Evolutionary conservation across 1,139 yeast genomes (phyloP), one percentile per base, ranked within the genome.

Genomic region (Hyphopichia buzzinii): DNA sequence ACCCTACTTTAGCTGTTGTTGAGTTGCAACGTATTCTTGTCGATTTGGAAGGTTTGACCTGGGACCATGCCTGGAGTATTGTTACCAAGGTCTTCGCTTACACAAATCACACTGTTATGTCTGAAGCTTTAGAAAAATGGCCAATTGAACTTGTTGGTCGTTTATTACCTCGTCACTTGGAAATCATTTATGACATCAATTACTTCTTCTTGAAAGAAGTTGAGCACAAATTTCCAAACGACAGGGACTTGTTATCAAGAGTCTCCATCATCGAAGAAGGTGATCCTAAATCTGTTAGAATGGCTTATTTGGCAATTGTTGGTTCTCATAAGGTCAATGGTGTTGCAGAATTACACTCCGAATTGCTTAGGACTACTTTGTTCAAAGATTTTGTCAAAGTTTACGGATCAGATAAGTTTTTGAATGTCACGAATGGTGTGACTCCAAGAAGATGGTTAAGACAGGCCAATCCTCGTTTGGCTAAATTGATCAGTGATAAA

Each of bases 401-500:
- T 31, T 88, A 78, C 50, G 97, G 97, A 30, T 57, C 74, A 24
- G 87, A 85, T 46, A 86, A 85, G 63, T 89, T 89, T 61, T 85
- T 87, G 41, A 89, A 89, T 54, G 96, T 89, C 41, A 89, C 97
- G 36, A 90, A 90, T 60, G 97, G 97, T 66, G 81, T 89, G 54
- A 90, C 97, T 4, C 97, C 97, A 49, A 81, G 97, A 71, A 82
- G 97, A 67, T 89, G 97, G 97, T 75, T 89, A 58, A 81, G 81
- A 59, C 96, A 89, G 66, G 96, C 96, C 34, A 90, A 89, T 61
- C 97, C 97, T 13, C 71, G 71, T 47, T 72, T 89, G 53, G 78
- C 95, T 17, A 69, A 65, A 16, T 72, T 90, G 47, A 90, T 89
- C 54, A 74, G 87, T 31, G 75, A 80, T 38, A 81, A 80, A 49